Percentiles rank a stretch among this genome's conserved stretches.
Conservation (phyloP, 2,329 filamentous ascomycete genomes). For the Diaporthe nobilis region DNA sequence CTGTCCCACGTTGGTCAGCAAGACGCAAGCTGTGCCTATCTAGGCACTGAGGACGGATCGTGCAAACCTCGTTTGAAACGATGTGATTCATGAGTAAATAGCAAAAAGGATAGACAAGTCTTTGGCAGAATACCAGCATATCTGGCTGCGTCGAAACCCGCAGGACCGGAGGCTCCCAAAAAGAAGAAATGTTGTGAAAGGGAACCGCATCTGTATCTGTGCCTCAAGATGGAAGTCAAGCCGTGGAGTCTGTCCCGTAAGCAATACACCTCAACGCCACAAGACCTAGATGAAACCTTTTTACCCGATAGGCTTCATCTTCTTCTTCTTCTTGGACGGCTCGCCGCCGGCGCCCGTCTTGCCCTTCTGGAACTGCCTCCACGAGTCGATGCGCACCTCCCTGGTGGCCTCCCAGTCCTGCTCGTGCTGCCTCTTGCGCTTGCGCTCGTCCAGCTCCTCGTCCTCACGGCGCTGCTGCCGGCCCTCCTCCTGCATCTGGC, state of each 20-base stretch:
- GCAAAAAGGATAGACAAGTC: constrained; percentile 22
- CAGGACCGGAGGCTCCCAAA: background rate
- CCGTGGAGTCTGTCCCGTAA: constrained; percentile 32
- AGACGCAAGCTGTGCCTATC: constrained; percentile 29
- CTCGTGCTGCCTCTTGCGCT: constrained; percentile 91
- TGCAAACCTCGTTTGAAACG: constrained; percentile 34
- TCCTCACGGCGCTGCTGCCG: constrained; percentile 89
- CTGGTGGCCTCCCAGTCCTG: constrained; percentile 95
- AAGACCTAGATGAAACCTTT: constrained; percentile 1
- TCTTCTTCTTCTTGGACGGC: constrained; percentile 70
- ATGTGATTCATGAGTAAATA: constrained; percentile 33
- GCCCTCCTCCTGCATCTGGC: constrained; percentile 96
- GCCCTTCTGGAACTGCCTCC: constrained; percentile 91
- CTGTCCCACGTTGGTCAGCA: constrained; percentile 37
- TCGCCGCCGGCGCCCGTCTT: constrained; percentile 62
- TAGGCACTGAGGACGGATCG: constrained; percentile 30
- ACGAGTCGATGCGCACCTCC: constrained; percentile 92
- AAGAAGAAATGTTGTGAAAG: constrained; percentile 4
- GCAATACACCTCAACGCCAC: constrained; percentile 25
- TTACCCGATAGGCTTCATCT: constrained; percentile 74
- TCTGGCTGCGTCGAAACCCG: background rate
- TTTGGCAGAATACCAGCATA: background rate
- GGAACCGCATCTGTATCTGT: constrained; percentile 11
- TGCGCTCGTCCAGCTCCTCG: constrained; percentile 84
- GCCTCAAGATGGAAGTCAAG: background rate